Percentiles rank a stretch among this genome's conserved stretches.
Conservation (phyloP, 169 alveolate species). For the Eimeria nieschulzi region DNA sequence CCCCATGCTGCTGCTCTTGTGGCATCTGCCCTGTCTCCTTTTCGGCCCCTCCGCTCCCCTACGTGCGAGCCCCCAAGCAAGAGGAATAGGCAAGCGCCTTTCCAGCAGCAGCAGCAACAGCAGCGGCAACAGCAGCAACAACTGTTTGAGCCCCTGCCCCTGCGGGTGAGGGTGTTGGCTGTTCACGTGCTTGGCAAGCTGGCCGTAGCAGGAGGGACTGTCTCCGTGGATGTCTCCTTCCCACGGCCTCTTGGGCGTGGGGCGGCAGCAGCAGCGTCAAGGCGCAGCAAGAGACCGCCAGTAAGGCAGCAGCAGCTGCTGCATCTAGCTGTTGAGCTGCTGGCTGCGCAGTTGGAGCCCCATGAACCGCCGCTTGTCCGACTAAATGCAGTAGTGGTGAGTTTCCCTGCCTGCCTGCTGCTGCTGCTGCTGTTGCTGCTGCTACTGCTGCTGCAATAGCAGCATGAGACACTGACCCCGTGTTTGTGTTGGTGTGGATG, state of each 20-base stretch:
- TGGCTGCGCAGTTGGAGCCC: conserved; percentile 17
- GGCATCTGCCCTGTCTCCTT: conserved; percentile 12
- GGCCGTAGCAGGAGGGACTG: conserved; percentile 11
- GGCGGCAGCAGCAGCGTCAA: not conserved
- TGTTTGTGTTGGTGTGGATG: not conserved
- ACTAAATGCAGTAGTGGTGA: conserved; percentile 37
- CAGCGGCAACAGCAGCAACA: conserved; percentile 31
- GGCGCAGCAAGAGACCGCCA: not conserved
- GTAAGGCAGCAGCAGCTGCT: not conserved
- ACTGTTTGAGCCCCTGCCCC: not conserved
- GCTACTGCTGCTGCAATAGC: not conserved
- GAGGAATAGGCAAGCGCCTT: not conserved
- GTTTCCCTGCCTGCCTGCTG: not conserved
- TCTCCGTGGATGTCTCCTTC: not conserved
- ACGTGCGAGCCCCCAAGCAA: not conserved
- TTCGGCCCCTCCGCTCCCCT: not conserved
- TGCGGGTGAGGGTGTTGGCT: conserved; percentile 45
- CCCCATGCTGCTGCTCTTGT: not conserved
- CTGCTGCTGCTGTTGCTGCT: not conserved
- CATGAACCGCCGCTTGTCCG: conserved; percentile 38
- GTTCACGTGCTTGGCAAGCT: conserved; percentile 45
- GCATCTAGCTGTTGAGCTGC: conserved; percentile 6
- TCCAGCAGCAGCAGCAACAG: conserved; percentile 31
- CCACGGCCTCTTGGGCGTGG: not conserved
- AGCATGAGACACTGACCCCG: not conserved